Base-by-base conservation (phyloP, 768 basidiomycete species). In the Agrocybe chaxingu region DNA sequence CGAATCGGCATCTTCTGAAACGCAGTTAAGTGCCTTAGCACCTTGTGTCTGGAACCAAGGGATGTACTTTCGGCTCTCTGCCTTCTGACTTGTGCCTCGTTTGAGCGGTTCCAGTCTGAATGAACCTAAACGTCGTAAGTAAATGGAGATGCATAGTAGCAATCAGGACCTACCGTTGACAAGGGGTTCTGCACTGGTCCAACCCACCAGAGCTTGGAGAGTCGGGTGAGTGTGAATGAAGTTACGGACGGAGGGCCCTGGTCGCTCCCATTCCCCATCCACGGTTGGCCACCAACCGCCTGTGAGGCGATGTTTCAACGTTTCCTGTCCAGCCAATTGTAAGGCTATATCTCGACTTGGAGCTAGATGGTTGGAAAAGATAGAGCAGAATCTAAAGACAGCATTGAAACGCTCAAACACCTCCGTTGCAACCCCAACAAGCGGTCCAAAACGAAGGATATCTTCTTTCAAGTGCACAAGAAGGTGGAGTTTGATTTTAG, bases 321-420 rank as follows among this genome's bases (percentile, higher is more conserved):
- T 29, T 11, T 74, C 63, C 24, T 64, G 61, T 0, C 57, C 47
- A 0, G 67, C 58, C 5, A 75, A 60, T 9, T 68, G 53, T 4
- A 52, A 33, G 0, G 73, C 73, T 42, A 76, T 71, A 45, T 72
- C 68, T 1, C 69, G 68, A 37, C 76, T 75, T 8, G 75, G 74
- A 0, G 74, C 69, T 11, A 65, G 67, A 31, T 73, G 75, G 46
- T 78, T 78, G 8, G 66, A 69, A 19, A 67, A 57, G 24, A 77
- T 60, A 2, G 69, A 74, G 40, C 71, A 73, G 11, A 61, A 51
- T 0, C 71, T 61, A 43, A 77, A 76, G 7, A 78, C 58, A 5
- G 66, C 66, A 57, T 78, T 77, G 53, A 64, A 78, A 42, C 62
- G 65, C 51, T 77, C 75, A 52, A 66, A 74, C 0, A 50, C 47